phyloP scores from a whole-genome alignment of 1,139 yeast genomes.

The Taphrina pruni region DNA sequence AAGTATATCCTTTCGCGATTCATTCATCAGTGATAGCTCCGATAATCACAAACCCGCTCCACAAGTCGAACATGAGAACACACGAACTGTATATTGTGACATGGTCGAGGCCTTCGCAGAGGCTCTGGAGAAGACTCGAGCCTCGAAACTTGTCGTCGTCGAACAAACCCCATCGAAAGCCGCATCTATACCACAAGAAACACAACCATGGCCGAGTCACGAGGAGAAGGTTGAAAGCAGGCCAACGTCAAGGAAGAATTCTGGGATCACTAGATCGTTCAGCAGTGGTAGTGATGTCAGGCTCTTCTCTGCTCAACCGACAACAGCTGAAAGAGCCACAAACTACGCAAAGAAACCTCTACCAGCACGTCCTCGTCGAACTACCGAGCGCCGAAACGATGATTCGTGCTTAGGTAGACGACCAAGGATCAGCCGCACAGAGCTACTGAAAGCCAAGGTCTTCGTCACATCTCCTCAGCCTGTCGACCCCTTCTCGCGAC shows the following conservation, averaged over 20 bases:
- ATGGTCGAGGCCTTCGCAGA: conserved; percentile 13
- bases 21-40: neutral
- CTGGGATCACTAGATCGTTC: neutral
- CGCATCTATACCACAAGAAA: neutral
- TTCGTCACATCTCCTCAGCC: neutral
- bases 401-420: neutral
- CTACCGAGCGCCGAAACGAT: neutral
- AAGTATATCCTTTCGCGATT: neutral
- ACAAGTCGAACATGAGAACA: neutral
- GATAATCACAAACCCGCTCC: neutral
- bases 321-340: neutral
- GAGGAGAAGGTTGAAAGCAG: neutral
- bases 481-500: neutral
- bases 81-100: conserved; percentile 5
- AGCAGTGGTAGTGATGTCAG: neutral
- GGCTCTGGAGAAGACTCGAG: conserved; percentile 7
- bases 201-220: neutral
- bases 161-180: neutral
- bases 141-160: neutral
- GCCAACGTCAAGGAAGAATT: neutral
- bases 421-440: conserved; percentile 2
- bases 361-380: neutral
- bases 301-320: neutral
- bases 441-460: conserved; percentile 9
- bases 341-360: neutral